Conservation (phyloP, 2,329 filamentous ascomycete genomes). For the Aspergillus brunneoviolaceus region DNA sequence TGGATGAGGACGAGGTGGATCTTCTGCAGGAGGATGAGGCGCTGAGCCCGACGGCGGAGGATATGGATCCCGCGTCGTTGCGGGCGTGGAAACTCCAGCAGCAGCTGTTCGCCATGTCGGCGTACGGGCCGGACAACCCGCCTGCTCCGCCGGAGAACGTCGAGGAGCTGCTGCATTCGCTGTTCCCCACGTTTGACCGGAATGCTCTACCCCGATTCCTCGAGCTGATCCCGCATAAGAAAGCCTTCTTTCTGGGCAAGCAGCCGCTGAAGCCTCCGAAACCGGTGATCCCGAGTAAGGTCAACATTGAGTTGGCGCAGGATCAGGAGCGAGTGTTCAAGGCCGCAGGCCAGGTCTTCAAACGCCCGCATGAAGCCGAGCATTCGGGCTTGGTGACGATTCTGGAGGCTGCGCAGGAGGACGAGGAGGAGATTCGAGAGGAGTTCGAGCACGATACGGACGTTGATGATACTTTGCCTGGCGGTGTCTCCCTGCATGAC, state of each 20-base stretch:
- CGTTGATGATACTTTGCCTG: conserved; percentile 62
- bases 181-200: conserved; percentile 78
- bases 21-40: conserved; percentile 29
- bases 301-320: conserved; percentile 78
- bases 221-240: conserved; percentile 77
- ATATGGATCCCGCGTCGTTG: conserved; percentile 44
- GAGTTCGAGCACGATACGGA: conserved; percentile 56
- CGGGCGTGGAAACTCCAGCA: conserved; percentile 49
- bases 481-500: conserved; percentile 74
- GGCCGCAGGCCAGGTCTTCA: conserved; percentile 62
- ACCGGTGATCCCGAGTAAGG: conserved; percentile 79
- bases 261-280: conserved; percentile 76
- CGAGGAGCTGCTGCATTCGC: conserved; percentile 72
- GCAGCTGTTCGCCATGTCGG: conserved; percentile 48
- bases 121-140: conserved; percentile 56
- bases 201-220: conserved; percentile 76
- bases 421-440: conserved; percentile 52
- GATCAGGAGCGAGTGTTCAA: conserved; percentile 87
- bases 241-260: conserved; percentile 75
- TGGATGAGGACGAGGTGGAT: conserved; percentile 30
- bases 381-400: conserved; percentile 57
- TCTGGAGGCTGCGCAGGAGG: conserved; percentile 45
- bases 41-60: conserved; percentile 30
- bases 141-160: conserved; percentile 70
- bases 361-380: conserved; percentile 52